These are phyloP conservation scores for Amesomyces nigricolor DNA, from an alignment of 2,329 filamentous ascomycete species.

Conservation along the genomic window DNA sequence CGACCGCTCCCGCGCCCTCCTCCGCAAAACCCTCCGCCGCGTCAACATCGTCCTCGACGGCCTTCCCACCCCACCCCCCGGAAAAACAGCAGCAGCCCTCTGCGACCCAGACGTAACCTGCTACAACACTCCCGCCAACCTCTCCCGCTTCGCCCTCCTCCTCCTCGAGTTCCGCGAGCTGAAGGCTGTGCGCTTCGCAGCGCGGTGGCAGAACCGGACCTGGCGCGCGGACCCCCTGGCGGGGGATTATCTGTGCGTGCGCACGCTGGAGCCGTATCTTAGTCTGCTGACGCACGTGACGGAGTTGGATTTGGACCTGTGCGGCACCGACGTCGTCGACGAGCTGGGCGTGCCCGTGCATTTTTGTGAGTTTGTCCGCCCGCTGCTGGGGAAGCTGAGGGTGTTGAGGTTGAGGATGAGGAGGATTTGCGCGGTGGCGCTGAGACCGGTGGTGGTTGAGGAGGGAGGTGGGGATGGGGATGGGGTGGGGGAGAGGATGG, in stretches of 20 bases:
- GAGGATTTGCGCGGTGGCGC: constrained; percentile 15
- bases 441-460: constrained; percentile 2
- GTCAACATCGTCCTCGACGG: constrained; percentile 19
- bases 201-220: constrained; percentile 11
- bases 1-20: constrained; percentile 7
- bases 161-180: constrained; percentile 17
- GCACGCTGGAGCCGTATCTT: constrained; percentile 14
- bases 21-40: constrained; percentile 15
- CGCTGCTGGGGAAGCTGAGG: constrained; percentile 12
- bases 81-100: not conserved
- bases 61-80: not conserved
- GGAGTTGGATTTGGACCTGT: constrained; percentile 20
- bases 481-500: not conserved
- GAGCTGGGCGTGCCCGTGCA: constrained; percentile 2
- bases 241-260: constrained; percentile 10
- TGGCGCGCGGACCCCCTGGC: constrained; percentile 18
- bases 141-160: constrained; percentile 12
- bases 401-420: constrained; percentile 12
- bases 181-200: constrained; percentile 13
- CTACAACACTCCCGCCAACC: constrained; percentile 19
- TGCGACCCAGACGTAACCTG: not conserved
- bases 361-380: constrained; percentile 14
- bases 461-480: constrained; percentile 2
- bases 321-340: constrained; percentile 12
- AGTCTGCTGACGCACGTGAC: constrained; percentile 13